These are phyloP conservation scores for Auricularia auricula-judae DNA, from an alignment of 768 basidiomycete genomes.

Conservation along the genomic window DNA sequence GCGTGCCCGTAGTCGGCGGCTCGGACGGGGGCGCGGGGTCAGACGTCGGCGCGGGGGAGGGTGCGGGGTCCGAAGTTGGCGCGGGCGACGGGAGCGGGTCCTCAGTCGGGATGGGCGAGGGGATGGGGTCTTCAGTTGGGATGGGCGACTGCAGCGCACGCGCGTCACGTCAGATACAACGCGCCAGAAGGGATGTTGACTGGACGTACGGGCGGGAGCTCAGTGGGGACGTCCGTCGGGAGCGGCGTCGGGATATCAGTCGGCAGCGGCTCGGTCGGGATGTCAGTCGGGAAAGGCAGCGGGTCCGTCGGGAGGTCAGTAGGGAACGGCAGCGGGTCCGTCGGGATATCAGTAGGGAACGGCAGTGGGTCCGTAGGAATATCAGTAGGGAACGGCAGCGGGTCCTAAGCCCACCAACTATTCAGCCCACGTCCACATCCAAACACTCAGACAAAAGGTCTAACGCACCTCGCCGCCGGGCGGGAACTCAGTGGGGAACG, in stretches of 20 bases:
- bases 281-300: too few relatives aligned
- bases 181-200: too few relatives aligned
- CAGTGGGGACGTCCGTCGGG: neutral
- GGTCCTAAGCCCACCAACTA: too few relatives aligned
- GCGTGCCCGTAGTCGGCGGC: neutral
- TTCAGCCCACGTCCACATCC: neutral
- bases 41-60: neutral
- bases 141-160: too few relatives aligned
- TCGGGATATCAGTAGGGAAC: too few relatives aligned
- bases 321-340: too few relatives aligned
- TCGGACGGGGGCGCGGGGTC: constrained; percentile 6
- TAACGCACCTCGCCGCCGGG: too few relatives aligned
- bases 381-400: too few relatives aligned
- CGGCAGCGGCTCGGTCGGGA: too few relatives aligned
- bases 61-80: neutral
- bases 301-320: too few relatives aligned
- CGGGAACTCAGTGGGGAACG: neutral
- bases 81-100: neutral
- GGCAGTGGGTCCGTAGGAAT: too few relatives aligned
- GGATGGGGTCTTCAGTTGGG: neutral
- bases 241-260: neutral
- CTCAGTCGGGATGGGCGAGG: neutral
- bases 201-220: neutral
- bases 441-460: neutral
- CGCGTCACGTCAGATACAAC: too few relatives aligned